Conservation (phyloP, 305 asterid species). For the Vinca major region DNA sequence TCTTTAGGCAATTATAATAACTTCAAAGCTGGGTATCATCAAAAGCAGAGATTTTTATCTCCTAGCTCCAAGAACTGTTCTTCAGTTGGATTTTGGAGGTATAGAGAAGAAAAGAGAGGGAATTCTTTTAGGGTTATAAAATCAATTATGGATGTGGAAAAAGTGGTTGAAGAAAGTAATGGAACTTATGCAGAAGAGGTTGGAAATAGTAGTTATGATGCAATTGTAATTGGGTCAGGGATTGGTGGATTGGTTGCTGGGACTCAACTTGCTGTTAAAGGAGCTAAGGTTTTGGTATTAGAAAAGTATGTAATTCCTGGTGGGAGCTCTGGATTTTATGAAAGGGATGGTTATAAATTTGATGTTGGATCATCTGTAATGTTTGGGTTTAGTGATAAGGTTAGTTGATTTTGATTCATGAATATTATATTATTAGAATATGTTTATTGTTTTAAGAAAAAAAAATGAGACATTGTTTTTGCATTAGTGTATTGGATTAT, state of each 20-base stretch:
- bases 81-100: conserved; percentile 22
- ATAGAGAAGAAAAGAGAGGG: conserved; percentile 23
- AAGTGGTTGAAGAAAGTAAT: conserved; percentile 31
- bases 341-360: conserved; percentile 82
- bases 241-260: conserved; percentile 95
- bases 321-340: conserved; percentile 90
- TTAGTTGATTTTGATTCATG: conserved; percentile 20
- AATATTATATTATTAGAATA: background rate
- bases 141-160: conserved; percentile 40
- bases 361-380: conserved; percentile 98
- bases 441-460: too few relatives aligned
- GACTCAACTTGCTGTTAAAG: conserved; percentile 90
- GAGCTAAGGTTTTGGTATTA: conserved; percentile 77
- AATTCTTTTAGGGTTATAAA: conserved; percentile 24
- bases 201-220: conserved; percentile 45
- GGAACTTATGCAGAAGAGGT: conserved; percentile 20
- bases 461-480: background rate
- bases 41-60: conserved; percentile 15
- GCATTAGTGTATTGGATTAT: too few relatives aligned
- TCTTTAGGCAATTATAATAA: conserved; percentile 20
- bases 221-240: conserved; percentile 92
- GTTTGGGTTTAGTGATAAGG: conserved; percentile 99
- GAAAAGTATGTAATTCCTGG: conserved; percentile 98
- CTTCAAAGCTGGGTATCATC: conserved; percentile 24
- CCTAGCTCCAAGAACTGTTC: conserved; percentile 24